Evolutionary conservation across 164 flowering plant genomes (phyloP).

Genomic region (Vitis amurensis): DNA sequence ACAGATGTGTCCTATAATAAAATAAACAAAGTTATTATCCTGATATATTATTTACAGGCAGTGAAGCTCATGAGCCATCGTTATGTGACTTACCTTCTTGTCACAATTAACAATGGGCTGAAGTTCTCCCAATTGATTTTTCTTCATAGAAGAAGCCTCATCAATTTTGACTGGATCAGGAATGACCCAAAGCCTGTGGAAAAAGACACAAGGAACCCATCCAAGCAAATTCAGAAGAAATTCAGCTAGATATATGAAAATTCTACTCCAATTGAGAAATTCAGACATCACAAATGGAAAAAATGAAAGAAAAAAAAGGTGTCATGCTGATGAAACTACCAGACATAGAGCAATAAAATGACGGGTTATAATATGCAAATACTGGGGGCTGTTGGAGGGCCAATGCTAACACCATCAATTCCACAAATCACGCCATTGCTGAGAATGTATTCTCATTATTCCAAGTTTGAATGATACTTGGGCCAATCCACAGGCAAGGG

Average conservation of each 20-base stretch:
- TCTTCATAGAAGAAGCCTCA: slow-evolving; percentile 29
- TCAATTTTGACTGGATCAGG: slow-evolving; percentile 41
- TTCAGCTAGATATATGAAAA: background rate
- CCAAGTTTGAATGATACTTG: background rate
- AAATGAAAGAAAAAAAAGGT: background rate
- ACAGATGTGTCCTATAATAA: slow-evolving; percentile 48
- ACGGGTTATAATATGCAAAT: background rate
- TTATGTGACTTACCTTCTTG: slow-evolving; percentile 53
- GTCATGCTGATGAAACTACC: too few species aligned
- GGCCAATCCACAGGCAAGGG: background rate
- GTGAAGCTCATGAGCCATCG: slow-evolving; percentile 2
- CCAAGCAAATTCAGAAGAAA: background rate
- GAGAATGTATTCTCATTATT: background rate
- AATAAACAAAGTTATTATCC: slow-evolving; percentile 4
- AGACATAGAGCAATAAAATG: background rate
- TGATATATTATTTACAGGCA: slow-evolving; percentile 7
- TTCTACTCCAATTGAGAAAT: background rate
- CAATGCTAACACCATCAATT: too few species aligned
- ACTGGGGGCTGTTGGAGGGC: too few species aligned
- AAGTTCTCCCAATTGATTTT: slow-evolving; percentile 24
- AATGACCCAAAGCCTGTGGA: slow-evolving; percentile 53
- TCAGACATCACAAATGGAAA: background rate
- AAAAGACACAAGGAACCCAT: background rate
- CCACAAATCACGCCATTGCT: too few species aligned
- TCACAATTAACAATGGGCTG: slow-evolving; percentile 53